These are phyloP conservation scores for Russula abietina DNA, from an alignment of 768 basidiomycete species.

Conservation along the genomic window DNA sequence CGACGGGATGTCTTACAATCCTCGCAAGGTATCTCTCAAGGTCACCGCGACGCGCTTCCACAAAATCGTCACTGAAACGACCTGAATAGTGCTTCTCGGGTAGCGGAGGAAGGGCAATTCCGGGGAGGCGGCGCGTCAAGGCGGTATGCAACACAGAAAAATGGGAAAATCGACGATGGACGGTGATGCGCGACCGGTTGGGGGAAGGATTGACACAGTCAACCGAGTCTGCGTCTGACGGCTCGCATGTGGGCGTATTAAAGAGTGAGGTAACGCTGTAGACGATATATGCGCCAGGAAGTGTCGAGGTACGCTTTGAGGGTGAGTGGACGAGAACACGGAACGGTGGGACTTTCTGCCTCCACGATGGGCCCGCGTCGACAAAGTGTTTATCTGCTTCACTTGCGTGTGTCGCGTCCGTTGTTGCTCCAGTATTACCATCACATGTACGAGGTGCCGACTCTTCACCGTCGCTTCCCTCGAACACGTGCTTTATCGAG, in stretches of 20 bases:
- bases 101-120: constrained; percentile 71
- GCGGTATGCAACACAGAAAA: constrained; percentile 75
- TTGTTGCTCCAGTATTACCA: constrained; percentile 25
- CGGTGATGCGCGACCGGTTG: constrained; percentile 56
- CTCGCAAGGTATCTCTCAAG: constrained; percentile 71
- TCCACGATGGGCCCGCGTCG: constrained; percentile 68
- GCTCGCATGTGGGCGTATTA: constrained; percentile 30
- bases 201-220: constrained; percentile 28
- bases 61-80: constrained; percentile 72
- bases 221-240: constrained; percentile 25
- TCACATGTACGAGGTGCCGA: constrained; percentile 34
- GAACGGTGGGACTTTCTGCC: constrained; percentile 65
- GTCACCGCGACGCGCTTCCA: constrained; percentile 76
- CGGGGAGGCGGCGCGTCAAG: constrained; percentile 61
- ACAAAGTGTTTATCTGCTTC: constrained; percentile 69
- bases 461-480: constrained; percentile 33
- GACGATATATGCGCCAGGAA: constrained; percentile 67
- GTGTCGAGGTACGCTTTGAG: constrained; percentile 59
- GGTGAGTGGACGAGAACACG: constrained; percentile 74
- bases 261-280: constrained; percentile 78
- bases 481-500: constrained; percentile 24
- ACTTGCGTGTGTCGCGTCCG: constrained; percentile 16
- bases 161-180: constrained; percentile 78
- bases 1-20: constrained; percentile 68
- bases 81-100: constrained; percentile 85